These are phyloP conservation scores for Trichophyton rubrum DNA, from an alignment of 2,329 filamentous ascomycete species.

Conservation along the genomic window DNA sequence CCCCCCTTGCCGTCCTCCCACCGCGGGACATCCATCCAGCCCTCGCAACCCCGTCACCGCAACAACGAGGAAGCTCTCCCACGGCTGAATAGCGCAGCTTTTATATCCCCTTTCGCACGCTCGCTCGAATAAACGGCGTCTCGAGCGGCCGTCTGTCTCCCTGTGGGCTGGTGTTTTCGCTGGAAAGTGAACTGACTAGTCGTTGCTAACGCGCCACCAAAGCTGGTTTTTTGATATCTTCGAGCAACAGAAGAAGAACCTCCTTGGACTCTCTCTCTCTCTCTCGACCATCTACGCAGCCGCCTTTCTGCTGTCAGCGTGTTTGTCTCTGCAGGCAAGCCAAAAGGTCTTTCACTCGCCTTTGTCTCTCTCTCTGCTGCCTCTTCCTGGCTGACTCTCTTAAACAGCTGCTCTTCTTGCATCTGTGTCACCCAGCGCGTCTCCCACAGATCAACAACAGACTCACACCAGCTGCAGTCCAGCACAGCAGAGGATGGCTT, in stretches of 20 bases:
- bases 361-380: neutral
- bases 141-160: no score
- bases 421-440: slow-evolving; percentile 7
- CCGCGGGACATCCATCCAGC: no score
- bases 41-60: no score
- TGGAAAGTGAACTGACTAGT: neutral
- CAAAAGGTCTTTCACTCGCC: neutral
- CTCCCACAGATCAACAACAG: slow-evolving; percentile 11
- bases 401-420: neutral
- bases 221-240: neutral
- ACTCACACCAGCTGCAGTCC: neutral
- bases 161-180: neutral
- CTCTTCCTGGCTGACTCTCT: neutral
- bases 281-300: no score
- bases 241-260: neutral
- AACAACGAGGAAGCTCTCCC: neutral
- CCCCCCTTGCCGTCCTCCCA: no score
- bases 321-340: neutral
- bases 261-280: neutral
- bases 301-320: neutral
- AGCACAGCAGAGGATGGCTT: slow-evolving; percentile 46
- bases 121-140: no score
- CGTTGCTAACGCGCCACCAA: neutral
- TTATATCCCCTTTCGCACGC: no score
- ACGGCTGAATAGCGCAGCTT: neutral